A percentile compares a stretch with the other conserved stretches of the same genome.
Conservation (phyloP, 2,329 filamentous ascomycete genomes). For the Xylariaceae sp. region DNA sequence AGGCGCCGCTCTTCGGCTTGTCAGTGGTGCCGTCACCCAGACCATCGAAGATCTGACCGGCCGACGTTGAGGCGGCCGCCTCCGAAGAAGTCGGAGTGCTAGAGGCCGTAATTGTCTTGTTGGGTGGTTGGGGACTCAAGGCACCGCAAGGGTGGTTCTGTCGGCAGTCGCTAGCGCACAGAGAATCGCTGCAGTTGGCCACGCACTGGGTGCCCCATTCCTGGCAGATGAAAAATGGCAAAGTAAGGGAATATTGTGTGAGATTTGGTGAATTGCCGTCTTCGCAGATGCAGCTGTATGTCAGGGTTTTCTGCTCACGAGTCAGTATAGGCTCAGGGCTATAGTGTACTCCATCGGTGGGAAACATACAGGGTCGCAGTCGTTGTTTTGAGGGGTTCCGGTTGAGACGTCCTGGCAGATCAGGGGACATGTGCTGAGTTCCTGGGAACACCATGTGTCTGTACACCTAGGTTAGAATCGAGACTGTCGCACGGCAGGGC, state of each 20-base stretch:
- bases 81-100: conserved; percentile 37
- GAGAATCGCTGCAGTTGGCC: conserved; percentile 49
- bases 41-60: conserved; percentile 34
- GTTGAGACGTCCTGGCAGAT: conserved; percentile 61
- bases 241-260: conserved; percentile 69
- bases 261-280: conserved; percentile 63
- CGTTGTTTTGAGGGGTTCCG: conserved; percentile 53
- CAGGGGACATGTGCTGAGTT: conserved; percentile 60
- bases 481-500: neutral
- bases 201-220: conserved; percentile 68
- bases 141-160: conserved; percentile 69
- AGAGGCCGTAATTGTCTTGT: conserved; percentile 43
- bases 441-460: conserved; percentile 57
- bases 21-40: conserved; percentile 22
- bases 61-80: conserved; percentile 30
- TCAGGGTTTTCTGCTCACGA: conserved; percentile 46
- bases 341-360: neutral
- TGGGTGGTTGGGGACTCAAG: conserved; percentile 54
- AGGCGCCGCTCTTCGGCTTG: conserved; percentile 11
- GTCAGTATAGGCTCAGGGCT: conserved; percentile 10
- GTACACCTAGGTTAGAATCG: conserved; percentile 27
- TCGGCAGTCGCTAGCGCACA: conserved; percentile 57
- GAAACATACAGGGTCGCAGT: conserved; percentile 57
- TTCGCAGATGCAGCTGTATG: conserved; percentile 68
- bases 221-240: conserved; percentile 72